phyloP scores from a whole-genome alignment of 495 filamentous ascomycete genomes.

The Penicillium nucicola region DNA sequence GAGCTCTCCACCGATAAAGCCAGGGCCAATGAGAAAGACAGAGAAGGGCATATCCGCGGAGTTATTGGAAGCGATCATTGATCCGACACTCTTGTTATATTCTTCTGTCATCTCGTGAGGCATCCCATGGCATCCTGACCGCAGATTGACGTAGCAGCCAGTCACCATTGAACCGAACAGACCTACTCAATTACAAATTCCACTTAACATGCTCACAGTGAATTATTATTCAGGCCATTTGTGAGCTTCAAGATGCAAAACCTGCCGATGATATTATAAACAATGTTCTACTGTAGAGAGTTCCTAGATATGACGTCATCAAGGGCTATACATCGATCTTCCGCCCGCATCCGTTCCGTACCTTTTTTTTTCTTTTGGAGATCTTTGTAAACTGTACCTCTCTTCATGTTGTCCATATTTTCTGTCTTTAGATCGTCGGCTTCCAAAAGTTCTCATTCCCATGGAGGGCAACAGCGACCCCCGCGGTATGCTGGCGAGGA shows the following conservation, averaged over 20 bases:
- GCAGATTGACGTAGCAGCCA: too few species aligned
- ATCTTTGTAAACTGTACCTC: background rate
- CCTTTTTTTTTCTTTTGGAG: conserved; percentile 2
- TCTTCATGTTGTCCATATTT: conserved; percentile 18
- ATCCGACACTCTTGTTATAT: too few species aligned
- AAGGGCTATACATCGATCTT: conserved; percentile 4
- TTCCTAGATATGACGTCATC: conserved; percentile 8
- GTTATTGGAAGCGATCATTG: background rate
- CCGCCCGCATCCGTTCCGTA: conserved; percentile 22
- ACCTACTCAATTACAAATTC: too few species aligned
- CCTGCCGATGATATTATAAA: too few species aligned
- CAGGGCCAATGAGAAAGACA: conserved; percentile 38
- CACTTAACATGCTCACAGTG: too few species aligned
- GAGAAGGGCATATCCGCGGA: background rate
- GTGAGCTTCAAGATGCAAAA: too few species aligned
- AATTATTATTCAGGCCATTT: too few species aligned
- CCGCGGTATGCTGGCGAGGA: conserved; percentile 74
- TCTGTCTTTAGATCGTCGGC: conserved; percentile 18
- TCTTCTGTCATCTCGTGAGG: too few species aligned
- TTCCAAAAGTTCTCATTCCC: too few species aligned
- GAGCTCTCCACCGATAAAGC: conserved; percentile 37
- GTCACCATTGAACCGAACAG: too few species aligned
- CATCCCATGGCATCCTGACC: too few species aligned
- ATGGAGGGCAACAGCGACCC: conserved; percentile 28
- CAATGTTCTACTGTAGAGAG: too few species aligned